phyloP scores from a whole-genome alignment of 2,329 filamentous ascomycete genomes.

The Hymenoscyphus occultus region DNA sequence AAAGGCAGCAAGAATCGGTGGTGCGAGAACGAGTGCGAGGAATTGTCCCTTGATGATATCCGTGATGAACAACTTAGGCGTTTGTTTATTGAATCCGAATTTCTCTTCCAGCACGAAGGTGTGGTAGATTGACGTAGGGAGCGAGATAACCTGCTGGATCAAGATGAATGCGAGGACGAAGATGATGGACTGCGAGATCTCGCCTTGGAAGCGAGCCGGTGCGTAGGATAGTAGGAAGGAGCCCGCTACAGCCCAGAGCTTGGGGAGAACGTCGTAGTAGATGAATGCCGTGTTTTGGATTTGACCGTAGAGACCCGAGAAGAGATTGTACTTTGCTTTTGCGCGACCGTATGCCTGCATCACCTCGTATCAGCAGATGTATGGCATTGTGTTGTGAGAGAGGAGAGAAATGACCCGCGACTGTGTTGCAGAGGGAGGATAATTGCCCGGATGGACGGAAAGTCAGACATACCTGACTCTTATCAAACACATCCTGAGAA shows the following conservation, averaged over 20 bases:
- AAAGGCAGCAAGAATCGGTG: slow-evolving; percentile 88
- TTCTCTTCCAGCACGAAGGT: slow-evolving; percentile 95
- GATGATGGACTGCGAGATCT: slow-evolving; percentile 89
- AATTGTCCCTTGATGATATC: slow-evolving; percentile 91
- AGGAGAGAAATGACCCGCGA: not conserved
- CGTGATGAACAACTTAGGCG: slow-evolving; percentile 77
- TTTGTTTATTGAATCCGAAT: slow-evolving; percentile 99
- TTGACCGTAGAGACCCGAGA: slow-evolving; percentile 79
- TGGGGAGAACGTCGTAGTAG: slow-evolving; percentile 85
- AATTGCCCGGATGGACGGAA: not conserved
- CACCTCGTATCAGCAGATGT: slow-evolving; percentile 5
- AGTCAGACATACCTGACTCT: slow-evolving; percentile 64
- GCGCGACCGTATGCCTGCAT: slow-evolving; percentile 82
- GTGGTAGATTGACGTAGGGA: slow-evolving; percentile 85
- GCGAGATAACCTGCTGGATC: slow-evolving; percentile 72
- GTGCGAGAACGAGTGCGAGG: slow-evolving; percentile 73
- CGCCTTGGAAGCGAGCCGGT: slow-evolving; percentile 77
- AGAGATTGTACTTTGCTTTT: slow-evolving; percentile 85
- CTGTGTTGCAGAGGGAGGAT: not conserved
- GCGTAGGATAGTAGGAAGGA: slow-evolving; percentile 69
- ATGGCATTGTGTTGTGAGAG: too few species aligned
- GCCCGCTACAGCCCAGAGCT: slow-evolving; percentile 83
- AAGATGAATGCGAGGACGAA: slow-evolving; percentile 87
- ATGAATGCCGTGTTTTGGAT: slow-evolving; percentile 86
- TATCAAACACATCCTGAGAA: slow-evolving; percentile 86